Base-by-base conservation (phyloP, 2,329 filamentous ascomycete species). In the Fonsecaea nubica region DNA sequence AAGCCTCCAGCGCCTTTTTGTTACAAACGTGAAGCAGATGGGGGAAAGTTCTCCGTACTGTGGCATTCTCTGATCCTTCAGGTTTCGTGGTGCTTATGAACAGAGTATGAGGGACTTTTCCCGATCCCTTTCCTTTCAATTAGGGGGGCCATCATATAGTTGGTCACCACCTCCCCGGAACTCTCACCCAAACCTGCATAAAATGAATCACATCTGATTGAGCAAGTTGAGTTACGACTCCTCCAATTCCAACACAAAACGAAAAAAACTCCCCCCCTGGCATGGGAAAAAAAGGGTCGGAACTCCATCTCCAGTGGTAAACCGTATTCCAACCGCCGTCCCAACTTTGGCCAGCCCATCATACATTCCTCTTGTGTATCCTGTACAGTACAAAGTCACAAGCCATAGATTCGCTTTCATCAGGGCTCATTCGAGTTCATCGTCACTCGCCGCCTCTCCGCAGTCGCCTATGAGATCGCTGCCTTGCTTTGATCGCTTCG, bases 401-500 rank as follows among this genome's bases (percentile, higher is more conserved):
- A 18, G 42, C 53, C 12, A 13, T 50, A 58, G 56, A 58, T 21
- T 55, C 1, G 15, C 21, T 42, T 58, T 32, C 40, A 12, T 52
- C 58, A 42, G n/a, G 15, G 7, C 57, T 2, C 18, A n/a, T n/a
- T 21, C 15, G 15, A 32, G 18, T 4, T 48, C 42, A 25, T 1
- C 8, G 33, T 69, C 62, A 71, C 5, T 68, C 63, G 32, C 68
- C 67, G 12, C 65, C 67, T 54, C 72, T 58, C 54, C 68, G 65
- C 30, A 60, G 38, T 48, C 72, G 65, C 36, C 72, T 56, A 33
- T 67, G 66, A 36, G 58, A 65, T 5, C 81, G 73, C 58, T 76
- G 79, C 63, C 78, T 78, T 1, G 79, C 75, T 58, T 75, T 73
- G 48, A 82, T 78, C 2, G 79, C 77, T 21, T 82, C 80, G 1